Evolutionary conservation across 1,284 basidiomycete species (phyloP).

Genomic region (Ganoderma sinense): DNA sequence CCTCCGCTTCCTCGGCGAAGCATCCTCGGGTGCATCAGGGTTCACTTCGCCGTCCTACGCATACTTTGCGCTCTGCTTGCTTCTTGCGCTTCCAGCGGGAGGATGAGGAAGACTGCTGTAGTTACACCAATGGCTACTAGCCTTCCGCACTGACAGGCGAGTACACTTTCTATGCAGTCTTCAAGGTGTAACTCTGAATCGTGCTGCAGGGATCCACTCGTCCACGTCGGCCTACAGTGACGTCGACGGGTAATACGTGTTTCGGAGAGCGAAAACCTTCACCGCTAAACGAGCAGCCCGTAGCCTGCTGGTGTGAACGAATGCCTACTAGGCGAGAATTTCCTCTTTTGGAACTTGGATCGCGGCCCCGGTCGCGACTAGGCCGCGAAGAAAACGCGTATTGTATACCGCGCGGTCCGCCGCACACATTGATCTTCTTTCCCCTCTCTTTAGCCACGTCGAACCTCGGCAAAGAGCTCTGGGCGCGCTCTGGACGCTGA

Average conservation of each 20-base stretch:
- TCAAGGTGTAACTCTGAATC: no score
- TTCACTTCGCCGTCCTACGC: neutral
- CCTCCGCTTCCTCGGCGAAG: conserved; percentile 2
- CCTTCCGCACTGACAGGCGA: neutral
- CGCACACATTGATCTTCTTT: conserved; percentile 5
- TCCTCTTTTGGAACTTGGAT: neutral
- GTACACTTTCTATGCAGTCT: neutral
- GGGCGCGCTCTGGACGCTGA: neutral
- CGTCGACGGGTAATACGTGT: neutral
- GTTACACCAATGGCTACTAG: neutral
- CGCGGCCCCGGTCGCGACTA: conserved; percentile 1
- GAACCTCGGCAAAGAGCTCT: neutral
- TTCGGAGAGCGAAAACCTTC: neutral
- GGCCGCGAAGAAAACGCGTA: neutral
- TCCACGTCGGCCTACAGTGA: neutral
- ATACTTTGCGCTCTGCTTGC: neutral
- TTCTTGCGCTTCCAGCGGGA: neutral
- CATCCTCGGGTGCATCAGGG: neutral
- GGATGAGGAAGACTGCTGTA: neutral
- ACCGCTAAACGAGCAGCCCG: neutral
- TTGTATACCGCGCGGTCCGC: neutral
- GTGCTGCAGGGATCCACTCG: neutral
- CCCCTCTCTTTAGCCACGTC: neutral
- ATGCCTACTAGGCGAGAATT: neutral
- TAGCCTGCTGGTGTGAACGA: neutral